Percentiles rank a stretch among this genome's conserved stretches.
Conservation (phyloP, 768 basidiomycete species). For the Tremella fuciformis region DNA sequence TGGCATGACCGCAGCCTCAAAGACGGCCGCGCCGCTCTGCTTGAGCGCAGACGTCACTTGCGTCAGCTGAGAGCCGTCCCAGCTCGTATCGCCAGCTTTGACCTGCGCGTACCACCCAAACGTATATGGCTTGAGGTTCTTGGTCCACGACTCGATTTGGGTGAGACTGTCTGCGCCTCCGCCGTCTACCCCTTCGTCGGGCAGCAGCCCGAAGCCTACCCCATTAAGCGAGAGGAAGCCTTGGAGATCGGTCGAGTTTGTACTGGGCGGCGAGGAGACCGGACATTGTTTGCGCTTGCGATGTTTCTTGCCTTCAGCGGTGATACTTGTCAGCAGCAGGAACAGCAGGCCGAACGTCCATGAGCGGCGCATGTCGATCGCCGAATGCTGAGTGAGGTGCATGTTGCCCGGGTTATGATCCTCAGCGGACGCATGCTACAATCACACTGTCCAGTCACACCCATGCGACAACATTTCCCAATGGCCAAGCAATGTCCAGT, state of each 20-base stretch:
- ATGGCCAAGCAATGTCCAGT: no score
- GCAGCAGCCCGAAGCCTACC: neutral
- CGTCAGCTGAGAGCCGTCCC: neutral
- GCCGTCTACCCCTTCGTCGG: conserved; percentile 3
- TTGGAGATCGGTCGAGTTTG: neutral
- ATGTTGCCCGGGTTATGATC: no score
- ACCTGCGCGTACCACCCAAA: conserved; percentile 7
- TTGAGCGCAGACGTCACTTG: neutral
- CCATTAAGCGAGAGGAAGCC: conserved; percentile 2
- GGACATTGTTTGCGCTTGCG: conserved; percentile 4
- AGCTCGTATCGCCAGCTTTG: conserved; percentile 2
- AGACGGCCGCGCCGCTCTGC: conserved; percentile 3
- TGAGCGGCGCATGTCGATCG: no score
- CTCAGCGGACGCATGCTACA: no score
- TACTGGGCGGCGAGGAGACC: neutral
- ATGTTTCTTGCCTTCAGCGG: no score
- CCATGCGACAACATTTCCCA: no score
- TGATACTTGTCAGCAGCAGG: no score
- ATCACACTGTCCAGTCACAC: no score
- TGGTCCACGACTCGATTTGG: neutral
- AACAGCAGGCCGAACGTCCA: no score
- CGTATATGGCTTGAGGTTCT: neutral
- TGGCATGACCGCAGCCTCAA: conserved; percentile 3
- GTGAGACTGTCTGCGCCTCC: neutral
- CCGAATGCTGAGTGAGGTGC: no score